Base-by-base conservation (phyloP, 2,329 filamentous ascomycete species). In the Nemania sp. region DNA sequence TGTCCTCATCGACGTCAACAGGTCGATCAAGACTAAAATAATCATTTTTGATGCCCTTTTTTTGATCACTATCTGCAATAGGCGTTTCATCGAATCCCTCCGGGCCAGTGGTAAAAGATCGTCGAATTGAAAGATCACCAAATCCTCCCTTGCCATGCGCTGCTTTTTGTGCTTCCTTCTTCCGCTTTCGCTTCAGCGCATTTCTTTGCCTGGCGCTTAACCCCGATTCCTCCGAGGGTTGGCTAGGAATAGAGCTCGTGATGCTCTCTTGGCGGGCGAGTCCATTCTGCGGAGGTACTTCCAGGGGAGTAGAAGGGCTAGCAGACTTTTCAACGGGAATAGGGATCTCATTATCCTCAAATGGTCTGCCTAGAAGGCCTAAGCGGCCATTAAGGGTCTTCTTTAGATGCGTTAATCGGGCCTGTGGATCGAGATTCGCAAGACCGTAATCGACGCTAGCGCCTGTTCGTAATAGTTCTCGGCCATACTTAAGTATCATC, bases 151-250 rank as follows among this genome's bases (percentile, higher is more conserved):
- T 98, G 72, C 92, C 95, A 65, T 94, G 87, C 0, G 87, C 93
- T 60, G 95, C 93, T 75, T 93, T 91, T 79, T 96, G 93, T 3
- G 94, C 90, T 74, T 97, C 93, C 74, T 92, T 89, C 81, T 98
- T 99, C 51, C 94, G 90, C 78, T 98, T 98, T 51, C 96, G 89
- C 80, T 98, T 98, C 10, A 99, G 83, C 60, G 96, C 93, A 76
- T 99, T 99, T 22, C 98, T 88, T 76, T 99, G 96, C 49, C 96
- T 89, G 68, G 96, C 95, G 82, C 96, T 98, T 59, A 99, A 85
- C 2, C 90, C 90, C 3, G 87, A 81, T 75, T 93, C 92, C 70
- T 93, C 92, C 2, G 84, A 62, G 51, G 81, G 73, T 64, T 82
- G 83, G 24, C 77, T 77, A 27, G 84, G 80, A 29, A 77, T 77